Conservation (phyloP, 1,284 basidiomycete genomes). For the Cystobasidium slooffiae region DNA sequence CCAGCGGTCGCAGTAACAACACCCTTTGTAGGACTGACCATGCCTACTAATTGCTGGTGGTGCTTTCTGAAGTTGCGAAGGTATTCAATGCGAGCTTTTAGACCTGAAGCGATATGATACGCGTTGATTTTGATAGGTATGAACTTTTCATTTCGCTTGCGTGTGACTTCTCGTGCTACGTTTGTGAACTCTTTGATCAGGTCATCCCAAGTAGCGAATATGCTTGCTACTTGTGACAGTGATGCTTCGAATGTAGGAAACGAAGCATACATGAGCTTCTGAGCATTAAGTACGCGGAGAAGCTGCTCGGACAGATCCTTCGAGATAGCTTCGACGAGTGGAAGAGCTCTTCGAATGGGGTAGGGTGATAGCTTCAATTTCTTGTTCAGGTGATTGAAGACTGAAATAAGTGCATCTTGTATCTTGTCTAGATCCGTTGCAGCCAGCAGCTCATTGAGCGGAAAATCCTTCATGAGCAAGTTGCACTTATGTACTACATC, state of each 20-base stretch:
- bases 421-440: conserved; percentile 95
- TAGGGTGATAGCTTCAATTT: conserved; percentile 95
- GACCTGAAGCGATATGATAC: conserved; percentile 73
- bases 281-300: conserved; percentile 84
- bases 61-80: conserved; percentile 92
- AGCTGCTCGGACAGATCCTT: conserved; percentile 95
- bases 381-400: conserved; percentile 93
- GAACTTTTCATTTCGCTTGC: conserved; percentile 90
- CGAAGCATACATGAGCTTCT: conserved; percentile 88
- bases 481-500: conserved; percentile 96
- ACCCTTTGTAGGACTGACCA: conserved; percentile 93
- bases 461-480: conserved; percentile 98
- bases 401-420: conserved; percentile 80
- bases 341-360: conserved; percentile 90
- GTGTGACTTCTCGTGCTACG: conserved; percentile 90
- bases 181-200: conserved; percentile 97
- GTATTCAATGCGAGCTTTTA: conserved; percentile 87
- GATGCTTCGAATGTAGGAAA: conserved; percentile 91
- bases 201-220: conserved; percentile 96
- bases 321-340: conserved; percentile 96
- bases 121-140: conserved; percentile 95
- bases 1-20: conserved; percentile 72
- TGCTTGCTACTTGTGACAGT: conserved; percentile 73
- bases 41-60: conserved; percentile 94
- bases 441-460: conserved; percentile 91